Evolutionary conservation across 352 stramenopile species (phyloP).

Genomic region (Phytophthora macrochlamydospora): DNA sequence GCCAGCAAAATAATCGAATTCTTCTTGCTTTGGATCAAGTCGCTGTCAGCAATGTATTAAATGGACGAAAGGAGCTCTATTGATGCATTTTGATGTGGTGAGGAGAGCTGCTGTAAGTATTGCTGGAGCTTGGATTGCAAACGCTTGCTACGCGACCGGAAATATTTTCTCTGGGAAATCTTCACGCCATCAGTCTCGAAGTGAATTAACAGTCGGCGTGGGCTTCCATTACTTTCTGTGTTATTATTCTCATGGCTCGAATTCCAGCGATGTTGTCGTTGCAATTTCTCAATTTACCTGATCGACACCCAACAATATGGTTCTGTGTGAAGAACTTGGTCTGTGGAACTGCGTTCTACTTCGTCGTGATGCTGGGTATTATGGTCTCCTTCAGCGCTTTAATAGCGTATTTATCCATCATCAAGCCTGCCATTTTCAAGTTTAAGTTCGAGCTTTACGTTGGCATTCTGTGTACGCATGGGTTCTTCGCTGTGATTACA

Average conservation of each 20-base stretch:
- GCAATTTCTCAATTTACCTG: slow-evolving; percentile 12
- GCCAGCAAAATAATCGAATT: too few species aligned
- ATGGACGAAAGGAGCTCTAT: too few species aligned
- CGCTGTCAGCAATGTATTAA: too few species aligned
- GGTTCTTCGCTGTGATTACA: slow-evolving; percentile 15
- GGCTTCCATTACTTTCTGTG: slow-evolving; percentile 14
- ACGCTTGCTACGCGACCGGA: slow-evolving; percentile 10
- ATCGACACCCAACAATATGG: slow-evolving; percentile 8
- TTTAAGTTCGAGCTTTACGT: slow-evolving; percentile 23
- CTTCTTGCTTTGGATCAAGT: too few species aligned
- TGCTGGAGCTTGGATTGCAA: slow-evolving; percentile 18
- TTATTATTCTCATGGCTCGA: slow-evolving; percentile 7
- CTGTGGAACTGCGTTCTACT: slow-evolving; percentile 2
- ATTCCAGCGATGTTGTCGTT: slow-evolving; percentile 16
- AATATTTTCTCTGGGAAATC: slow-evolving; percentile 23
- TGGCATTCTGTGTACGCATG: slow-evolving; percentile 7
- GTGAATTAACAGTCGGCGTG: slow-evolving; percentile 14
- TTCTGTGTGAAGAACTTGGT: slow-evolving; percentile 27
- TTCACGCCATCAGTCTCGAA: slow-evolving; percentile 15
- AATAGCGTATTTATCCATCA: slow-evolving; percentile 9
- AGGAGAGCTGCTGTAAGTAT: slow-evolving; percentile 17
- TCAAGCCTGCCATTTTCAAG: slow-evolving; percentile 10
- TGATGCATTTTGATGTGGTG: slow-evolving; percentile 7
- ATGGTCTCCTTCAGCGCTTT: slow-evolving; percentile 7
- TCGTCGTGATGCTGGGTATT: slow-evolving; percentile 7